These are phyloP conservation scores for Pichia exigua DNA, from an alignment of 805 yeast genomes.

Conservation along the genomic window DNA sequence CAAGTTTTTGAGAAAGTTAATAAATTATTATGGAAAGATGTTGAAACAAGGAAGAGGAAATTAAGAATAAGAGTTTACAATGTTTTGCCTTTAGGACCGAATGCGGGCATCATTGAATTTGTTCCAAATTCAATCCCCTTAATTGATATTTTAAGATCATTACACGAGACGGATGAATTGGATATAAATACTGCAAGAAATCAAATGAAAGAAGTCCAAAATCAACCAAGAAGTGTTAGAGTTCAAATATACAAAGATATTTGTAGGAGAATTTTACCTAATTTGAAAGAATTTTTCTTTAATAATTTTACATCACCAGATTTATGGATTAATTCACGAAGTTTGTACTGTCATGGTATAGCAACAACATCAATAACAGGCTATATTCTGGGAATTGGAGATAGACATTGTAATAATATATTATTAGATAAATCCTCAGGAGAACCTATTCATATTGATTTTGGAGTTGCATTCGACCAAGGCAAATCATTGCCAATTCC, in stretches of 20 bases:
- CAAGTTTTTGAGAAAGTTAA: constrained; percentile 91
- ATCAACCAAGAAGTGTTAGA: constrained; percentile 36
- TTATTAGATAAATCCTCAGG: constrained; percentile 75
- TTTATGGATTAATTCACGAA: constrained; percentile 63
- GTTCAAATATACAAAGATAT: constrained; percentile 41
- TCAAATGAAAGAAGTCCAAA: constrained; percentile 53
- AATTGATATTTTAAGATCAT: constrained; percentile 55
- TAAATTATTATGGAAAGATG: constrained; percentile 46
- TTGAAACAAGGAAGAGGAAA: constrained; percentile 46
- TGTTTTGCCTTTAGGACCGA: constrained; percentile 84
- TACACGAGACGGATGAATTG: constrained; percentile 50
- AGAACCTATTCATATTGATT: constrained; percentile 90
- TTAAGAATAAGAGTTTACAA: constrained; percentile 74
- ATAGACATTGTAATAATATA: constrained; percentile 87
- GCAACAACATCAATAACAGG: constrained; percentile 88
- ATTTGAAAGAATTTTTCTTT: constrained; percentile 61
- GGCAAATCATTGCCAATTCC: constrained; percentile 81
- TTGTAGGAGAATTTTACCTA: constrained; percentile 50
- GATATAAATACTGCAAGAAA: constrained; percentile 52
- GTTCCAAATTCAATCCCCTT: constrained; percentile 71
- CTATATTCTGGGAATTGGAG: constrained; percentile 85
- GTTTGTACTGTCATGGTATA: constrained; percentile 63
- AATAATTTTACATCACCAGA: constrained; percentile 59
- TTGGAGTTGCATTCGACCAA: constrained; percentile 95
- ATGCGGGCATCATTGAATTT: constrained; percentile 84